Evolutionary conservation across 1,284 basidiomycete genomes (phyloP).

Genomic region (Ceratobasidium sp.): DNA sequence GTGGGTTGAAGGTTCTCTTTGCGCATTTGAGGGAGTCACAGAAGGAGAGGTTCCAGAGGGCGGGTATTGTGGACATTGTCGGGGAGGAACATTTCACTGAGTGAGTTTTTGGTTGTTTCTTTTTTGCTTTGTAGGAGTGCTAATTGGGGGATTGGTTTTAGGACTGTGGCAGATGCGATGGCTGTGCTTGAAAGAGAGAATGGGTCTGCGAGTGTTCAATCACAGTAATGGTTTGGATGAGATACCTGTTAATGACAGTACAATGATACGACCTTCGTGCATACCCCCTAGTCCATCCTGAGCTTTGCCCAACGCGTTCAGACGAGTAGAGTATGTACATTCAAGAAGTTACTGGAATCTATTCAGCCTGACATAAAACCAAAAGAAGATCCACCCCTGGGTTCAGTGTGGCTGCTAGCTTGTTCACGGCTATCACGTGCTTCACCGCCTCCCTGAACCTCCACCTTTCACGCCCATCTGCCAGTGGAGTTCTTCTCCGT

Average conservation of each 20-base stretch:
- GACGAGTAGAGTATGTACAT: too few relatives aligned
- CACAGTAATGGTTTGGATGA: neutral
- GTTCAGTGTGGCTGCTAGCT: too few relatives aligned
- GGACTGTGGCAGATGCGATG: constrained; percentile 45
- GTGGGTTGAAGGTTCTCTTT: constrained; percentile 79
- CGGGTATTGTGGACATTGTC: constrained; percentile 71
- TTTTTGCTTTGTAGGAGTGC: neutral
- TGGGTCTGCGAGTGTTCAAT: neutral
- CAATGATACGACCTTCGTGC: too few relatives aligned
- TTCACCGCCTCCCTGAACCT: too few relatives aligned
- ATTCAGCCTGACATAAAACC: too few relatives aligned
- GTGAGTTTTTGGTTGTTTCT: constrained; percentile 60
- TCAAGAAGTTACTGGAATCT: too few relatives aligned
- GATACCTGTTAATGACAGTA: neutral
- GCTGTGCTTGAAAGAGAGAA: constrained; percentile 43
- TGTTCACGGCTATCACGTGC: too few relatives aligned
- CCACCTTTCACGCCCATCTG: too few relatives aligned
- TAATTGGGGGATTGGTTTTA: neutral
- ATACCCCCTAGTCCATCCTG: too few relatives aligned
- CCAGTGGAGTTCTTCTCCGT: too few relatives aligned
- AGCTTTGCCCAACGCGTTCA: too few relatives aligned
- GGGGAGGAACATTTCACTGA: constrained; percentile 76
- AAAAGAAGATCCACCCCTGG: too few relatives aligned
- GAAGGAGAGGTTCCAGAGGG: constrained; percentile 69
- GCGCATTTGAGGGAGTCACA: constrained; percentile 75